Base-by-base conservation (phyloP, 257 asterid species). In the Agastache rugosa region DNA sequence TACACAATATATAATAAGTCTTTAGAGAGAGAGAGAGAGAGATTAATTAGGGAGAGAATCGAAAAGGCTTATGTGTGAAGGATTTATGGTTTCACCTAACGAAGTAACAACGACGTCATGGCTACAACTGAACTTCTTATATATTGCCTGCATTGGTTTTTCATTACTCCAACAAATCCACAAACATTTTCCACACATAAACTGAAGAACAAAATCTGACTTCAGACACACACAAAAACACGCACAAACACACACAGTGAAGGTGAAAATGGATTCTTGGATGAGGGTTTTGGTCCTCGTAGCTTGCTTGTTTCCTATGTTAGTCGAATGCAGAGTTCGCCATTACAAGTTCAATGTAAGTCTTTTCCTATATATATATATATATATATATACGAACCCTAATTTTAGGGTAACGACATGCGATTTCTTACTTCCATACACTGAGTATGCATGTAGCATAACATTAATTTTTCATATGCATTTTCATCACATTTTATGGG, bases 271-370 rank as follows among this genome's bases (percentile, higher is more conserved):
- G 90, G 82, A 71, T 50, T 75, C 77, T 71, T 66, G 63, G 66
- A 17, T 80, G 58, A 78, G 63, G 56, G 67, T 63, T 74, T 72
- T 83, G 22, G 25, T 84, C 68, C 79, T 84, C 73, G 47, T 69
- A 4, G 81, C 82, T 23, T 87, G 83, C 74, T 56, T 87, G 19
- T 78, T 72, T 61, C 87, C 89, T 23, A 4, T 72, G 42, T 17
- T 84, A 54, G 86, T 76, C 45, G 79, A 84, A 75, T 84, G 82
- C 81, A 70, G 89, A 55, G 81, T 84, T 79, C 88, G 88, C 9
- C 87, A 77, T 54, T 87, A 85, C 87, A 87, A 85, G 63, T 85
- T 87, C 62, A 79, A 85, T 45, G 92, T 81, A 72, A 75, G 87
- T 72, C 50, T 15, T 10, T 9, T 5, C 4, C 55, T 19, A 50